phyloP scores from a whole-genome alignment of 306 rosid species.

The Quercus dentata region DNA sequence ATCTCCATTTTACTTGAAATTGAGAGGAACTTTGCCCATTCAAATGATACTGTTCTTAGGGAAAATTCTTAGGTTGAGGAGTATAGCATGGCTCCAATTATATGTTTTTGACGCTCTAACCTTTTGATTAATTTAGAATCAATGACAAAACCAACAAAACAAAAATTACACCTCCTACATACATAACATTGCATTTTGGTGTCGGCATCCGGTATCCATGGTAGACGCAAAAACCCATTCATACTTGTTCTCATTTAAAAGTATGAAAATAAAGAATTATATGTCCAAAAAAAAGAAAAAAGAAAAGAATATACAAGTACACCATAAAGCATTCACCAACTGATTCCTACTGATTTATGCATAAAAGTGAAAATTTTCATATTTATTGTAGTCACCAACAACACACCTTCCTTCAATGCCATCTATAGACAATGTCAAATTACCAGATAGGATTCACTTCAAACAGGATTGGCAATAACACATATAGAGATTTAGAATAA shows the following conservation, averaged over 20 bases:
- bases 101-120: no score
- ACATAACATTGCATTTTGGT: not conserved
- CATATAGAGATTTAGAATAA: not conserved
- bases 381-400: conserved; percentile 46
- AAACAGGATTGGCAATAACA: conserved; percentile 1
- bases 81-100: no score
- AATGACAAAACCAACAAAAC: not conserved
- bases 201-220: not conserved
- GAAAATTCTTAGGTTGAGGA: not conserved
- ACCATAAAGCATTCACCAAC: not conserved
- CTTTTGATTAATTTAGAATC: not conserved
- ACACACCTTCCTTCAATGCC: conserved; percentile 81
- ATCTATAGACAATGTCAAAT: conserved; percentile 41
- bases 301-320: not conserved
- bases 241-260: not conserved
- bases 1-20: no score
- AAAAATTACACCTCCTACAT: not conserved
- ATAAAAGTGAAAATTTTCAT: not conserved
- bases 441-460: not conserved
- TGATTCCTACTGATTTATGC: not conserved
- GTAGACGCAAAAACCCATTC: not conserved
- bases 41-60: not conserved
- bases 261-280: not conserved
- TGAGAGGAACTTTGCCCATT: no score
- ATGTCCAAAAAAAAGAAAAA: not conserved